phyloP scores from a whole-genome alignment of 805 yeast genomes.

The Lachancea kluyveri region DNA sequence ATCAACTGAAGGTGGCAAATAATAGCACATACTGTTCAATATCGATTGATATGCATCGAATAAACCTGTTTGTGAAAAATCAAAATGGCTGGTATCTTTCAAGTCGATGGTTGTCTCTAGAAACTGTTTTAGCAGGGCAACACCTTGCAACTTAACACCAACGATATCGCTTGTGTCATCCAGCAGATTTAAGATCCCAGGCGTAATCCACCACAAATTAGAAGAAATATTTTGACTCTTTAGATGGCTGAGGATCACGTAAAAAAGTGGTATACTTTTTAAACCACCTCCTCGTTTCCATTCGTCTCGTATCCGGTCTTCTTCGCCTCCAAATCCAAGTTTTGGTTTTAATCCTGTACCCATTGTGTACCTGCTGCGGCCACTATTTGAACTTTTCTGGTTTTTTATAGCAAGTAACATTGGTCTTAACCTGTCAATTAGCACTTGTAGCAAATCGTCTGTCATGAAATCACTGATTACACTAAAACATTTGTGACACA shows the following conservation, averaged over 20 bases:
- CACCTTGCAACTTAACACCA: slow-evolving; percentile 22
- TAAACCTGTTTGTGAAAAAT: slow-evolving; percentile 22
- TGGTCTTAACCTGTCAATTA: slow-evolving; percentile 5
- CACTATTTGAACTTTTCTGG: slow-evolving; percentile 2
- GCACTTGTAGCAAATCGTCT: not conserved
- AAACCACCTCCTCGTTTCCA: slow-evolving; percentile 25
- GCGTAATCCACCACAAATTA: slow-evolving; percentile 30
- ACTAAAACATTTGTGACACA: too few species aligned
- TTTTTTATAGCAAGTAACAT: slow-evolving; percentile 6
- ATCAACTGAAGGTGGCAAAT: slow-evolving; percentile 23
- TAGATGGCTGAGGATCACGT: slow-evolving; percentile 15
- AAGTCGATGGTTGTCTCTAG: slow-evolving; percentile 13
- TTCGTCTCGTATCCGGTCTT: slow-evolving; percentile 14
- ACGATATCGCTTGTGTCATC: slow-evolving; percentile 25
- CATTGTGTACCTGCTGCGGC: not conserved
- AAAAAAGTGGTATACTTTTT: slow-evolving; percentile 21
- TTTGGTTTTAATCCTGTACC: slow-evolving; percentile 2
- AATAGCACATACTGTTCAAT: slow-evolving; percentile 21
- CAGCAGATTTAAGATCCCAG: slow-evolving; percentile 27
- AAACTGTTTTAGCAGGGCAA: slow-evolving; percentile 16
- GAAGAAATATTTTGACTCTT: slow-evolving; percentile 17
- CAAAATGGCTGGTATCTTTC: slow-evolving; percentile 5
- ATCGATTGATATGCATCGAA: slow-evolving; percentile 22
- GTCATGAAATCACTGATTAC: not conserved
- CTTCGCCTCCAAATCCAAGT: slow-evolving; percentile 9